A percentile compares a stretch with the other conserved stretches of the same genome.
phyloP scores from a whole-genome alignment of 495 filamentous ascomycete genomes.

The Neurospora sublineolata region DNA sequence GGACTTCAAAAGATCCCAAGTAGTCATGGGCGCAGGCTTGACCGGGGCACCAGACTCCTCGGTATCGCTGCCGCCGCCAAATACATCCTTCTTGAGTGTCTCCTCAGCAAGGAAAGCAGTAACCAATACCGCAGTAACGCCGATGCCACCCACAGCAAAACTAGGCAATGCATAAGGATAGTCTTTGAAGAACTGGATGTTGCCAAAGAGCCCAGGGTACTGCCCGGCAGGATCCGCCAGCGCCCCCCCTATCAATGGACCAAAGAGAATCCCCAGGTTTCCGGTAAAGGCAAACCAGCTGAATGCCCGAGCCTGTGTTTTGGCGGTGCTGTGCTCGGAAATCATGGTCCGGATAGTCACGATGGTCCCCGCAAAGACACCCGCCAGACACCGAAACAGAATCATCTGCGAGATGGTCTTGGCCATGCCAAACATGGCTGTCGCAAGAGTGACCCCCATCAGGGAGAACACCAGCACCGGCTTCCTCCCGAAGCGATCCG shows the following conservation, averaged over 20 bases:
- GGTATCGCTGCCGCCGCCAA: background rate
- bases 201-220: conserved; percentile 44
- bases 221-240: conserved; percentile 50
- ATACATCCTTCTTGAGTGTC: conserved; percentile 22
- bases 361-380: conserved; percentile 56
- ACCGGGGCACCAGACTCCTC: conserved; percentile 15
- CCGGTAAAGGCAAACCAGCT: conserved; percentile 59
- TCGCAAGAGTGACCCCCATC: conserved; percentile 43
- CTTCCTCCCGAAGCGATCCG: conserved; percentile 57
- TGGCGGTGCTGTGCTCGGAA: conserved; percentile 52
- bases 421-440: conserved; percentile 51
- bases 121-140: conserved; percentile 35
- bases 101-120: conserved; percentile 45
- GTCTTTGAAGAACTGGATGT: conserved; percentile 42
- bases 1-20: conserved; percentile 42
- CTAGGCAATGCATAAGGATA: conserved; percentile 57
- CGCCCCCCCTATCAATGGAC: conserved; percentile 52
- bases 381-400: conserved; percentile 50
- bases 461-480: conserved; percentile 54
- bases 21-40: conserved; percentile 27
- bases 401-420: conserved; percentile 54
- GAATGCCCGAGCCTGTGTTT: conserved; percentile 57
- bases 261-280: conserved; percentile 59
- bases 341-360: conserved; percentile 63
- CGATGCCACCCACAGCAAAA: conserved; percentile 39